Percentiles rank a stretch among this genome's conserved stretches.
Conservation (phyloP, 108 stramenopile species). For the Ochromonas danica region DNA sequence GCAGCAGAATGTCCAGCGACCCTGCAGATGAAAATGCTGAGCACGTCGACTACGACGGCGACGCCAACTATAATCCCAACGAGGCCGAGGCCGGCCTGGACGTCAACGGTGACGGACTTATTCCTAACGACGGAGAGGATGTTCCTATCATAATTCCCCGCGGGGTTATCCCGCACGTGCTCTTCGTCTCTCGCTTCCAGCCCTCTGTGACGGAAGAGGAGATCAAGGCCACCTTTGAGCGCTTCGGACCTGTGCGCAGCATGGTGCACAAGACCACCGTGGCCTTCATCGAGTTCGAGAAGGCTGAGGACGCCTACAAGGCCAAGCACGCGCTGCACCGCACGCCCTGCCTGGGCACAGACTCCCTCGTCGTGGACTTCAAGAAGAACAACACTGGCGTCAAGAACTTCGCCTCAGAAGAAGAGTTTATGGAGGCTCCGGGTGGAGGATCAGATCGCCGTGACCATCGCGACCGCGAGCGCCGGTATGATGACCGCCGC, state of each 20-base stretch:
- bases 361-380: slow-evolving; percentile 19
- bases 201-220: not conserved
- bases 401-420: not conserved
- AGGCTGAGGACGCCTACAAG: not conserved
- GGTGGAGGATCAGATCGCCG: not conserved
- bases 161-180: not conserved
- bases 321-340: not conserved
- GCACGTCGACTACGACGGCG: too few relatives aligned
- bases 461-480: not conserved
- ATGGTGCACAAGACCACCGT: not conserved
- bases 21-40: too few relatives aligned
- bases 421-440: not conserved
- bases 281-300: slow-evolving; percentile 7
- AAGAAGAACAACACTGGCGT: not conserved
- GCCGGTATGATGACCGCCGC: not conserved
- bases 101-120: too few relatives aligned
- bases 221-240: not conserved
- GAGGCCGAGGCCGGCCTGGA: too few relatives aligned
- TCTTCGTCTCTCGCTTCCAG: not conserved
- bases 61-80: too few relatives aligned
- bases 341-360: not conserved
- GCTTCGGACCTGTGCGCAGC: not conserved
- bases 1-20: too few relatives aligned
- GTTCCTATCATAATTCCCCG: too few relatives aligned
- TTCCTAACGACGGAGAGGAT: too few relatives aligned